Conservation (phyloP, 2,329 filamentous ascomycete species). For the Stagonosporopsis chrysanthemi region DNA sequence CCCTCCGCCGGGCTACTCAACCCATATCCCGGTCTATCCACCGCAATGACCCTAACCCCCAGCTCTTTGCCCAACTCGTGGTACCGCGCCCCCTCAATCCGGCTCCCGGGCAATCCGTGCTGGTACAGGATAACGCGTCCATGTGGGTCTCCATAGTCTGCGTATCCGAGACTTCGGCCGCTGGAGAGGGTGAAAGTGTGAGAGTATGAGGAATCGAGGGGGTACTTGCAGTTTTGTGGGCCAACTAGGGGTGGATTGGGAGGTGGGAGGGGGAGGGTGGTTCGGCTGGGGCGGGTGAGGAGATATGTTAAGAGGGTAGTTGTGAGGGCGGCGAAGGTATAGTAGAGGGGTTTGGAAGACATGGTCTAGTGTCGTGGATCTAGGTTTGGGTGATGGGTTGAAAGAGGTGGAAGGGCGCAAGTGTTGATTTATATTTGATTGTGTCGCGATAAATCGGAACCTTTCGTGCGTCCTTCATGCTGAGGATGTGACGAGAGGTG, state of each 20-base stretch:
- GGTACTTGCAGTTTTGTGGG: constrained; percentile 6
- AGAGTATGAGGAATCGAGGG: constrained; percentile 37
- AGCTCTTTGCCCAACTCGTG: constrained; percentile 32
- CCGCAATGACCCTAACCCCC: constrained; percentile 34
- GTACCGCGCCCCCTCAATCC: constrained; percentile 36
- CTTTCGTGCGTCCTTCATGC: background rate
- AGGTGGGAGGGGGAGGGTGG: background rate
- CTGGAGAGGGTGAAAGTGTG: constrained; percentile 43
- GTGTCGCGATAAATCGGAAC: background rate
- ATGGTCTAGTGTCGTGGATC: background rate
- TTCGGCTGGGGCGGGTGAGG: background rate
- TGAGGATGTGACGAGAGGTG: background rate
- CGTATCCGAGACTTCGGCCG: constrained; percentile 49
- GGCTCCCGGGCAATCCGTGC: constrained; percentile 43
- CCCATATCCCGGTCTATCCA: constrained; percentile 41
- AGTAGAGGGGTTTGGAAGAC: background rate
- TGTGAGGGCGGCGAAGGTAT: background rate
- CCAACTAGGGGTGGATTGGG: background rate
- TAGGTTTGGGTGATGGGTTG: background rate
- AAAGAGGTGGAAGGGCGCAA: no score
- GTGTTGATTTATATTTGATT: background rate
- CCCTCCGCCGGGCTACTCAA: constrained; percentile 31
- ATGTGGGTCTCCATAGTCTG: constrained; percentile 39
- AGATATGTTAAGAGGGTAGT: constrained; percentile 1
- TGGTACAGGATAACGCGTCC: constrained; percentile 38